Evolutionary conservation across 768 basidiomycete species (phyloP).

Genomic region (Astraeus odoratus): DNA sequence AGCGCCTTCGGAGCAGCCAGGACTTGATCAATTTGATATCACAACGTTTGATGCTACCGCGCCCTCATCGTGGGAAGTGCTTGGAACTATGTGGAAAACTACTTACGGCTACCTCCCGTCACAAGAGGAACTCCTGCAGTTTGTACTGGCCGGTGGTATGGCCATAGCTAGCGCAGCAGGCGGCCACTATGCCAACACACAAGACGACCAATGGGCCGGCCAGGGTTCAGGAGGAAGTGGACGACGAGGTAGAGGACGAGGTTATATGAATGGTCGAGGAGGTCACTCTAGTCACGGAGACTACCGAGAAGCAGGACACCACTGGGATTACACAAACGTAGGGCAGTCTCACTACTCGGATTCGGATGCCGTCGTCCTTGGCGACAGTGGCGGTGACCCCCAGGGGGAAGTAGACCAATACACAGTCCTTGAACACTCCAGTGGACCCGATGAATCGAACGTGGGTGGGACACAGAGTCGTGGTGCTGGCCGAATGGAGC

Average conservation of each 20-base stretch:
- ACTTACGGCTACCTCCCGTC: slow-evolving; percentile 64
- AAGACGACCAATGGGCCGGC: slow-evolving; percentile 21
- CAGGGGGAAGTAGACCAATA: slow-evolving; percentile 5
- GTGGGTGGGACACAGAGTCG: slow-evolving; percentile 6
- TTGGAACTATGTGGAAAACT: slow-evolving; percentile 71
- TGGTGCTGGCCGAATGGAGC: slow-evolving; percentile 52
- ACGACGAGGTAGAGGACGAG: slow-evolving; percentile 35
- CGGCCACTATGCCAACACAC: slow-evolving; percentile 12
- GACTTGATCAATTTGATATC: slow-evolving; percentile 66
- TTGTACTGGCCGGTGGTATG: slow-evolving; percentile 42
- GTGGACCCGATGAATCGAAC: slow-evolving; percentile 1
- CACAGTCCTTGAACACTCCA: not conserved
- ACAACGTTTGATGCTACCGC: slow-evolving; percentile 66
- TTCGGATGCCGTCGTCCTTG: slow-evolving; percentile 57
- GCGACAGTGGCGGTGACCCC: slow-evolving; percentile 35
- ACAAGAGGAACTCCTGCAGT: slow-evolving; percentile 73
- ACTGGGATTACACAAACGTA: slow-evolving; percentile 28
- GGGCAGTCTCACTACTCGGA: slow-evolving; percentile 37
- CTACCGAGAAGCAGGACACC: slow-evolving; percentile 37
- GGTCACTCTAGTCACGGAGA: slow-evolving; percentile 36
- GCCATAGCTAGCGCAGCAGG: slow-evolving; percentile 10
- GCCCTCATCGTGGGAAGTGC: slow-evolving; percentile 71
- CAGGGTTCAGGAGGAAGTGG: slow-evolving; percentile 30
- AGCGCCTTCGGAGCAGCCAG: slow-evolving; percentile 35
- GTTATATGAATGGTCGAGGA: slow-evolving; percentile 25